Base-by-base conservation (phyloP, 2,329 filamentous ascomycete species). In the Pseudogymnoascus verrucosus region DNA sequence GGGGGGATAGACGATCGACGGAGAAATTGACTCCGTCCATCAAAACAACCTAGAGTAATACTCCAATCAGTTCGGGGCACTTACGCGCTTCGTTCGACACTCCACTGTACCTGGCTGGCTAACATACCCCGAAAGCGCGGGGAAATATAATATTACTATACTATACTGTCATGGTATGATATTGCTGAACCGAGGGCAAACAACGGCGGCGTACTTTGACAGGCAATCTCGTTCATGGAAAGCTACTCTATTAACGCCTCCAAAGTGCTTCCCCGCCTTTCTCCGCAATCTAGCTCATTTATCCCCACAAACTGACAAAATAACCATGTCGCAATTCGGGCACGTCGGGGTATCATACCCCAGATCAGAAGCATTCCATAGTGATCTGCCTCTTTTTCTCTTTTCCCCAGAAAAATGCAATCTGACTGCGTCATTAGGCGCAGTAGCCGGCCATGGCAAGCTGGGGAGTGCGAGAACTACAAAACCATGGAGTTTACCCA, bases 211-310 rank as follows among this genome's bases (percentile, higher is more conserved):
- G 8, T 47, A 6, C 23, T 26, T 47, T 26, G 21, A 23, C 42
- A n/a, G 12, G 14, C 14, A 54, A n/a, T 11, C 26, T 8, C 6
- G 14, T 54, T 54, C 4, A 51, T 31, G 23, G 26, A 54, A 54
- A 31, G 23, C 23, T 16, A 26, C 14, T 54, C 23, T 54, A n/a
- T 54, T 16, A 51, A 54, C 47, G 47, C 47, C 47, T 54, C 47
- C 47, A 28, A 54, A 31, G 26, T 54, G 47, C 47, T 54, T 54
- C 47, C 47, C 47, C 47, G 47, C 47, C 47, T 28, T 54, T 31
- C 47, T 16, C 47, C 47, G 10, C 47, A 54, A 31, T 16, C 47
- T 31, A 10, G n/a, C 14, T 8, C 23, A 16, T 28, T 16, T 54
- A 51, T 16, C 47, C 47, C 47, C 23, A 16, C 47, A 7, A 54